Percentiles rank a stretch among this genome's conserved stretches.
Evolutionary conservation across 768 basidiomycete species (phyloP).

Genomic region (Suillus cothurnatus): DNA sequence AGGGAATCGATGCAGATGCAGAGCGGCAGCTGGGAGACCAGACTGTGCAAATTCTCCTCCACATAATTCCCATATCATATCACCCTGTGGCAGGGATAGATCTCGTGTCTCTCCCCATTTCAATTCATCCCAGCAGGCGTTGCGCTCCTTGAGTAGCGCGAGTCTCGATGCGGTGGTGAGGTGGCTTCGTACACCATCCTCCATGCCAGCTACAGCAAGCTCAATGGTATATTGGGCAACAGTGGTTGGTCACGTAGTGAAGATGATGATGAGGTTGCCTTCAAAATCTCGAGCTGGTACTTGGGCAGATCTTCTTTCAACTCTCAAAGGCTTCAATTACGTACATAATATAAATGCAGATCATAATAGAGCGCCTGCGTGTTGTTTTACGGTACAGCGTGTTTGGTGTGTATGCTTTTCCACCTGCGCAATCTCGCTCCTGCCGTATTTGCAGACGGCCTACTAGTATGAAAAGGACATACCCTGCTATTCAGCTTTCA

Average conservation of each 20-base stretch:
- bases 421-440: not conserved
- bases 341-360: too few species aligned
- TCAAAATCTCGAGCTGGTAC: too few species aligned
- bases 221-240: slow-evolving; percentile 2
- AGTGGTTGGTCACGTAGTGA: too few species aligned
- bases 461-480: not conserved
- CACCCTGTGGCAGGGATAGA: not conserved
- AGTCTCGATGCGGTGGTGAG: not conserved
- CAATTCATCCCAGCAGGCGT: not conserved
- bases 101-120: not conserved
- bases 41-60: not conserved
- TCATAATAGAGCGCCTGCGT: too few species aligned
- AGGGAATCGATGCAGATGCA: not conserved
- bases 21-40: not conserved
- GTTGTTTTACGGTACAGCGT: too few species aligned
- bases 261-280: too few species aligned
- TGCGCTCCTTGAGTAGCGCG: not conserved
- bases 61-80: not conserved
- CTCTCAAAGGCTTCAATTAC: too few species aligned
- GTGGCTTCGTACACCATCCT: not conserved
- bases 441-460: not conserved
- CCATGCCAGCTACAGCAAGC: not conserved
- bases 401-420: not conserved
- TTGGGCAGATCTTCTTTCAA: too few species aligned
- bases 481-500: not conserved